These are phyloP conservation scores for Neonectria neomacrospora DNA, from an alignment of 2,329 filamentous ascomycete species.

Conservation along the genomic window DNA sequence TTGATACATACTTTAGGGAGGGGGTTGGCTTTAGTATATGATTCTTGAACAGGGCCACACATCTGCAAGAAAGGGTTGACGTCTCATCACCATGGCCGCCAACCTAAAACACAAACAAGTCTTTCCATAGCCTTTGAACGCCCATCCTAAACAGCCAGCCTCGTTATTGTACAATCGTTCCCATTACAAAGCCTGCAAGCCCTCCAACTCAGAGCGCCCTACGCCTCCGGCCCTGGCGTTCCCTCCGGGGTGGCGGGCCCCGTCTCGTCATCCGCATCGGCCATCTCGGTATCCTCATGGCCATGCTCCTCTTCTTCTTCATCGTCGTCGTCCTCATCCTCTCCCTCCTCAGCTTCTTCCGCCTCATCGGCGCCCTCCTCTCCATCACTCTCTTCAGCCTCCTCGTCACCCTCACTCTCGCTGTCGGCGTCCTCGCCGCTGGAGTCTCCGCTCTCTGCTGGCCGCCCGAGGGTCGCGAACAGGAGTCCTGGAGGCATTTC, in stretches of 20 bases:
- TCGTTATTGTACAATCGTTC: slow-evolving; percentile 22
- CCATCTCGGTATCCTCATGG: slow-evolving; percentile 33
- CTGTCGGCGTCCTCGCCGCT: slow-evolving; percentile 52
- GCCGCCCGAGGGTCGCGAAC: slow-evolving; percentile 60
- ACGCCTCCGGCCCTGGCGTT: slow-evolving; percentile 16
- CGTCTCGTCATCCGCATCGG: slow-evolving; percentile 25
- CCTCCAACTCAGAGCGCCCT: neutral
- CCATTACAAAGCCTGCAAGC: slow-evolving; percentile 1
- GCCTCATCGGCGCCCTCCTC: slow-evolving; percentile 34
- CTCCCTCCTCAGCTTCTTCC: slow-evolving; percentile 42
- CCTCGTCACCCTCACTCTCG: slow-evolving; percentile 51
- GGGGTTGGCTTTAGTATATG: neutral
- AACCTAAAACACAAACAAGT: neutral
- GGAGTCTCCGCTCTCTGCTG: slow-evolving; percentile 44
- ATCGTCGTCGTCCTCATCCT: slow-evolving; percentile 29
- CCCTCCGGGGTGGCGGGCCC: slow-evolving; percentile 6
- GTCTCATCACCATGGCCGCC: too few relatives aligned
- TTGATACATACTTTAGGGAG: too few relatives aligned
- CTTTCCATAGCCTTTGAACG: slow-evolving; percentile 4
- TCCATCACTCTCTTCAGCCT: slow-evolving; percentile 36
- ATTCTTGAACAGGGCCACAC: neutral
- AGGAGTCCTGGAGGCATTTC: slow-evolving; percentile 64
- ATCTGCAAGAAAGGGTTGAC: neutral
- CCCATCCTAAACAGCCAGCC: slow-evolving; percentile 3
- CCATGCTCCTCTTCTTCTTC: slow-evolving; percentile 30